These are phyloP conservation scores for Musa troglodytarum DNA, from an alignment of 176 grass and related monocot species.

Conservation along the genomic window DNA sequence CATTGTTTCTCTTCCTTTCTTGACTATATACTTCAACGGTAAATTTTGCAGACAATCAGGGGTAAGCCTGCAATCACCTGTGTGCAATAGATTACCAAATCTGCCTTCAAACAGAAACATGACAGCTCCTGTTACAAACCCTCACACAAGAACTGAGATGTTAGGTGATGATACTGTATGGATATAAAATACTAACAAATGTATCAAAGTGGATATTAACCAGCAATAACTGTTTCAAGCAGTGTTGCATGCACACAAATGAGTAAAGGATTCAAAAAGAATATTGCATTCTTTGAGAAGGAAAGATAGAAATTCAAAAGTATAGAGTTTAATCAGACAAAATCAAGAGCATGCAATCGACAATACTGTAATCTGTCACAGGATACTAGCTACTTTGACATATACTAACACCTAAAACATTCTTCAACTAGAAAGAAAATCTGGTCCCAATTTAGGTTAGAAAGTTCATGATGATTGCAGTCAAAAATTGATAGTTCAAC, in stretches of 20 bases:
- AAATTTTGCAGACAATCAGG: constrained; percentile 64
- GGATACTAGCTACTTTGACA: too few species aligned
- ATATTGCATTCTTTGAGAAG: not conserved
- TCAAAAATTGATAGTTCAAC: too few species aligned
- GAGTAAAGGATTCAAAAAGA: not conserved
- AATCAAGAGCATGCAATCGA: too few species aligned
- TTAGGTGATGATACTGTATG: not conserved
- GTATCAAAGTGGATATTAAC: too few species aligned
- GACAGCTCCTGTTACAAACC: constrained; percentile 45
- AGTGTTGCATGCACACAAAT: not conserved
- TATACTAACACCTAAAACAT: too few species aligned
- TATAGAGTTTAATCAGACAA: too few species aligned
- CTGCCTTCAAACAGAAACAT: constrained; percentile 92
- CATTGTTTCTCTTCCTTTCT: constrained; percentile 52
- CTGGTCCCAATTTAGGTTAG: too few species aligned
- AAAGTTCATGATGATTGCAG: too few species aligned
- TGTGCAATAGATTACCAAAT: constrained; percentile 80
- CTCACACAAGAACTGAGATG: constrained; percentile 1
- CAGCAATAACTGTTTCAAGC: not conserved
- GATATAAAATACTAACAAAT: too few species aligned
- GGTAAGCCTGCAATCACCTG: constrained; percentile 66
- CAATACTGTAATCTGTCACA: too few species aligned
- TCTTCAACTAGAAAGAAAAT: too few species aligned
- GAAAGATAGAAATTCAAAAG: too few species aligned
- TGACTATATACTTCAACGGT: constrained; percentile 65